Base-by-base conservation (phyloP, 257 asterid species). In the Solanum pinnatisectum region DNA sequence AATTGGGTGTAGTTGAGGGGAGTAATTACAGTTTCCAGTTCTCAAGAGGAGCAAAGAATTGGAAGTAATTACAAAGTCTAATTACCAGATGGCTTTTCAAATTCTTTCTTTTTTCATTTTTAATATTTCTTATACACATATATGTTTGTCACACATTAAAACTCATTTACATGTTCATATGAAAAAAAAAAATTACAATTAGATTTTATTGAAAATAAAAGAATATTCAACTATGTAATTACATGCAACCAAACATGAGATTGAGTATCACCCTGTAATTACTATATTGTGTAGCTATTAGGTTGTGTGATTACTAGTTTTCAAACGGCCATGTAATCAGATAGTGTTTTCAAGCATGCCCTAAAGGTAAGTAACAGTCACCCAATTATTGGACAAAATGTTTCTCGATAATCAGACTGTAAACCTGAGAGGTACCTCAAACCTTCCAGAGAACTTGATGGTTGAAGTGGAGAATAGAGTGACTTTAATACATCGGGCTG, bases 401-500 rank as follows among this genome's bases (percentile, higher is more conserved):
- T 49, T 44, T 63, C 22, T 59, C 32, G 68, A 60, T 56, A 67
- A 52, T 87, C 59, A 84, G 25, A 74, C 65, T 13, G 63, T 71
- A 56, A 84, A 33, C 40, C 15, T 79, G 70, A 25, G 73, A 88
- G 27, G 84, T 93, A 97, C 99, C 99, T 96, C 90, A 94, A 88
- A 86, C 96, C 98, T 90, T 96, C 99, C 86, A 94, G 89, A 67
- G 98, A 90, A 90, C 98, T 97, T 88, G 99, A 92, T 90, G 94
- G 94, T 91, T 95, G 98, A 89, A 97, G 91, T 84, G 99, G 99
- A 87, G 99, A 97, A 93, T 97, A 97, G 79, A 97, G 93, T 25
- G 99, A 97, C 90, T 91, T 94, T 90, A 97, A 92, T 85, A 96
- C 99, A 90, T 97, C 99, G 52, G 99, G 99, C 88, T 95, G 96